phyloP scores from a whole-genome alignment of 176 grass and related monocot genomes.

The Avena sativa region DNA sequence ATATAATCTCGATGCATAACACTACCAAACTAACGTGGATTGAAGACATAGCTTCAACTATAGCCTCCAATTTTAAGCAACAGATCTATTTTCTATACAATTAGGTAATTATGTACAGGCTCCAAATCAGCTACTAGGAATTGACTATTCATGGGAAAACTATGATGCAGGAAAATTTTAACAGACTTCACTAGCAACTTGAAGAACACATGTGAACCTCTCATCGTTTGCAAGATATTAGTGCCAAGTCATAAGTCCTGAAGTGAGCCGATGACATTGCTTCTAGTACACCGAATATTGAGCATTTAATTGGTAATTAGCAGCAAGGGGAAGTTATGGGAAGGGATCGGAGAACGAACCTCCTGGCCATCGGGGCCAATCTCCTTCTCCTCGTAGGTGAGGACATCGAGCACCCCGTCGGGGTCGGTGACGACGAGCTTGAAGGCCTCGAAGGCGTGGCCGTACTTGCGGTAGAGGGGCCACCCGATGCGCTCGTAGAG shows the following conservation, averaged over 20 bases:
- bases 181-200: not conserved
- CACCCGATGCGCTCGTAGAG: conserved; percentile 69
- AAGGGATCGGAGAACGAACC: conserved; percentile 23
- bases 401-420: conserved; percentile 49
- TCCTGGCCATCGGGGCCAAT: conserved; percentile 59
- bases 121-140: not conserved
- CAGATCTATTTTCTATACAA: not conserved
- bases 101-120: not conserved
- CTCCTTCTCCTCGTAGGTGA: conserved; percentile 66
- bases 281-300: not conserved
- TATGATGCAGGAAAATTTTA: not conserved
- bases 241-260: not conserved
- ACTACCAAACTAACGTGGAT: not conserved
- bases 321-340: too few species aligned
- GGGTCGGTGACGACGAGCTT: conserved; percentile 65
- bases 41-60: not conserved
- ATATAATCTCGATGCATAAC: not conserved
- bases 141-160: not conserved
- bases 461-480: conserved; percentile 74
- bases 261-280: not conserved
- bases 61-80: not conserved
- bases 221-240: not conserved
- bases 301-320: not conserved
- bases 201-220: not conserved
- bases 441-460: conserved; percentile 78